These are phyloP conservation scores for Penicillium canescens DNA, from an alignment of 495 filamentous ascomycete species.

Conservation along the genomic window DNA sequence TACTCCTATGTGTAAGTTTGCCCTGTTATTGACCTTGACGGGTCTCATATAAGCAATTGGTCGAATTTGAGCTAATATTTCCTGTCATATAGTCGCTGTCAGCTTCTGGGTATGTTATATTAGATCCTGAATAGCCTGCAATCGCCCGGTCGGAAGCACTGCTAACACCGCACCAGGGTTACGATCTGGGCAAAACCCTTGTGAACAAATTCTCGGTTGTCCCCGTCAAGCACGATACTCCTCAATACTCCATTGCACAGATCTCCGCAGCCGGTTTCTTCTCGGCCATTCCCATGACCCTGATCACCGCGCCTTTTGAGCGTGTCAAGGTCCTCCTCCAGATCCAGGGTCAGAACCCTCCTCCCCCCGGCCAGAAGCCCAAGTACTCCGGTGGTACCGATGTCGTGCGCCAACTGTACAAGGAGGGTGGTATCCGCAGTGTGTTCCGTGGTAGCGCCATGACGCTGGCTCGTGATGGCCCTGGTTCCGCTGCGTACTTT, in stretches of 20 bases:
- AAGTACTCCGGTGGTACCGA: slow-evolving; percentile 87
- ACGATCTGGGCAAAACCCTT: slow-evolving; percentile 89
- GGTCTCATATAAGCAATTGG: not conserved
- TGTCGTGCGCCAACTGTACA: slow-evolving; percentile 94
- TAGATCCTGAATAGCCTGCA: not conserved
- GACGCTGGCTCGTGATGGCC: slow-evolving; percentile 90
- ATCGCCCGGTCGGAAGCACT: not conserved
- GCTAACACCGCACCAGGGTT: slow-evolving; percentile 59
- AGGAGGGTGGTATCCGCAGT: slow-evolving; percentile 82
- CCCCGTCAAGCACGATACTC: slow-evolving; percentile 57
- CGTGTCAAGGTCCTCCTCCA: slow-evolving; percentile 98
- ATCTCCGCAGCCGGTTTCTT: slow-evolving; percentile 95
- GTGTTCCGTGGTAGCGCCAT: slow-evolving; percentile 90
- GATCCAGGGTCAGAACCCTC: slow-evolving; percentile 89
- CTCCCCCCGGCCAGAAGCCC: slow-evolving; percentile 86
- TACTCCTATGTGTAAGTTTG: slow-evolving; percentile 94
- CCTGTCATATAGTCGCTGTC: slow-evolving; percentile 70
- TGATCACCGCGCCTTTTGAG: slow-evolving; percentile 97
- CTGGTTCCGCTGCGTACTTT: slow-evolving; percentile 92
- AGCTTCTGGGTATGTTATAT: slow-evolving; percentile 75
- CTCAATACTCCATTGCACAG: slow-evolving; percentile 75
- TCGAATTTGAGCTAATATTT: slow-evolving; percentile 9
- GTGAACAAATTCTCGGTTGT: slow-evolving; percentile 69
- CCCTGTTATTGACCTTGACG: not conserved
- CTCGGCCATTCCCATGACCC: slow-evolving; percentile 95